These are phyloP conservation scores for Leccinum insolens DNA, from an alignment of 1,284 basidiomycete genomes.

Conservation along the genomic window DNA sequence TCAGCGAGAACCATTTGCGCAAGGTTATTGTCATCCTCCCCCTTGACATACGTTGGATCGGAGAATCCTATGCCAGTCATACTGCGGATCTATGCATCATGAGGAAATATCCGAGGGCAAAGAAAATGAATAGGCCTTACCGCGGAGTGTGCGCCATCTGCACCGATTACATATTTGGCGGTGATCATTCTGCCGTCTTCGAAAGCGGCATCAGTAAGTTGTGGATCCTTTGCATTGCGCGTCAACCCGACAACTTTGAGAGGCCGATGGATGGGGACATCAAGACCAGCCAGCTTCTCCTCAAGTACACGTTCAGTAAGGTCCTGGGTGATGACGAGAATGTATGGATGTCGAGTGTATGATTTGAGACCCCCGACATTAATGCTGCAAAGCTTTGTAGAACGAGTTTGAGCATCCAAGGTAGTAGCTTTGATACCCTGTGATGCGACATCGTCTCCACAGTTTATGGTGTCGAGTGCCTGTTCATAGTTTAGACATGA, in stretches of 20 bases:
- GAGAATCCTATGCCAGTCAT: conserved; percentile 20
- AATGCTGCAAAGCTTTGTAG: neutral
- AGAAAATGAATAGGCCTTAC: conserved; percentile 39
- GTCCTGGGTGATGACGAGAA: conserved; percentile 48
- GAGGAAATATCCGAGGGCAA: neutral
- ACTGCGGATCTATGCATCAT: conserved; percentile 23
- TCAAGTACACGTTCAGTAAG: conserved; percentile 48
- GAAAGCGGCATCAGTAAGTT: conserved; percentile 45
- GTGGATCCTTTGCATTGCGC: conserved; percentile 24
- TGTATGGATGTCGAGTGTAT: conserved; percentile 38
- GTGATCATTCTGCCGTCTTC: conserved; percentile 50
- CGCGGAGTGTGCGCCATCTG: conserved; percentile 38
- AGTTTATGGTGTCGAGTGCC: neutral
- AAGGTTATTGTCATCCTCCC: conserved; percentile 9
- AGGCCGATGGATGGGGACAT: conserved; percentile 29
- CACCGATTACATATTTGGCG: conserved; percentile 40
- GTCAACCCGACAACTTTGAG: conserved; percentile 33
- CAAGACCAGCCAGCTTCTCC: conserved; percentile 36
- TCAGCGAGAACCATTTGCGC: conserved; percentile 26
- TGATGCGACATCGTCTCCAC: conserved; percentile 31
- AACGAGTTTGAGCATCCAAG: neutral
- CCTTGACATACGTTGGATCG: conserved; percentile 13
- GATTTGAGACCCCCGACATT: conserved; percentile 20
- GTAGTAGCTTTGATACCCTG: conserved; percentile 38
- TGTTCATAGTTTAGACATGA: neutral